These are phyloP conservation scores for Linaria vulgaris DNA, from an alignment of 257 asterid genomes.

Conservation along the genomic window DNA sequence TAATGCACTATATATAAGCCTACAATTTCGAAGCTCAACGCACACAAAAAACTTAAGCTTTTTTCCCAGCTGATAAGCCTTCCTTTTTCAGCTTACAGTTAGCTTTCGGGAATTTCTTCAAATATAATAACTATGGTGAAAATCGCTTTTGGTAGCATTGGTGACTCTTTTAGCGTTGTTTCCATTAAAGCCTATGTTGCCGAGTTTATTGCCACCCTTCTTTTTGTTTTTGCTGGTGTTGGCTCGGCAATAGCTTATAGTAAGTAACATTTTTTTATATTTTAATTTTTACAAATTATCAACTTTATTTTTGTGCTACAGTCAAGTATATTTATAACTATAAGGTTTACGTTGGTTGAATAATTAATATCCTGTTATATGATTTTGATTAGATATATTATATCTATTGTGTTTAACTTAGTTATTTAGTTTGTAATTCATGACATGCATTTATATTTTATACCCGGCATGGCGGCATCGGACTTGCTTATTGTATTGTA, in stretches of 20 bases:
- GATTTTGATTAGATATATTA: neutral
- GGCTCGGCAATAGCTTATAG: constrained; percentile 76
- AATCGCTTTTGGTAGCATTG: constrained; percentile 59
- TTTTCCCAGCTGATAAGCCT: neutral
- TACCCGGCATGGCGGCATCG: no score
- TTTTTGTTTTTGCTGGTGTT: constrained; percentile 82
- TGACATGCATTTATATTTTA: no score
- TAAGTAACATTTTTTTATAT: no score
- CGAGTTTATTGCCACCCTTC: constrained; percentile 72
- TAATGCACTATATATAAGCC: constrained; percentile 40
- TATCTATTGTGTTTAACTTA: neutral
- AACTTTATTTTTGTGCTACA: no score
- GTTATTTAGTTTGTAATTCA: no score
- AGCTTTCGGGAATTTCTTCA: neutral
- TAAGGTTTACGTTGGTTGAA: no score
- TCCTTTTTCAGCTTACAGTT: neutral
- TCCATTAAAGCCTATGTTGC: constrained; percentile 56
- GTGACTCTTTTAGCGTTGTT: constrained; percentile 54
- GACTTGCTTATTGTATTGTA: no score
- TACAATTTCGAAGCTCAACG: constrained; percentile 5
- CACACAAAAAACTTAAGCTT: constrained; percentile 17
- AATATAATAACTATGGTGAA: constrained; percentile 54
- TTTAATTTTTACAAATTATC: no score
- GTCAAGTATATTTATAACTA: no score
- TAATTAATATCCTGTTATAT: no score